Evolutionary conservation across 2,329 filamentous ascomycete species (phyloP), one percentile per base, ranked within the genome.

Genomic region (Colletotrichum somersetense): DNA sequence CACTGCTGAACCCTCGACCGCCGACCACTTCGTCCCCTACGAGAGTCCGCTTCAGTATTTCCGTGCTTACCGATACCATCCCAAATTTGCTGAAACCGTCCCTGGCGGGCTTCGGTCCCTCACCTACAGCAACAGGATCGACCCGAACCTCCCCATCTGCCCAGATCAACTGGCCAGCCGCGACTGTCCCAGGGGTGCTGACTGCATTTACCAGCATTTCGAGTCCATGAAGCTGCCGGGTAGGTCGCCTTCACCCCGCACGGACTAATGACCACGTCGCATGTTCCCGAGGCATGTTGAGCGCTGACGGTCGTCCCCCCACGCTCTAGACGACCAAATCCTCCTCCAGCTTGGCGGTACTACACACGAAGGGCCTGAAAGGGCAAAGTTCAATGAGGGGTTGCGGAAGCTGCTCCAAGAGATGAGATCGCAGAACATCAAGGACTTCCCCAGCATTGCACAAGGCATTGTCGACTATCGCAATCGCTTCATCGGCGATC

Each of bases 121-220:
- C 85, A 98, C 95, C 55, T 98, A 96, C 84, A 98, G 94, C 83
- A 93, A 97, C 82, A 92, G 91, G 76, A 97, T 99, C 82, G 91
- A 98, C 79, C 87, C 91, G 33, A 86, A 89, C 73, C 91, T 89
- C 76, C 88, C 89, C 73, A 79, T 98, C 61, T 99, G 96, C 81
- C 91, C 90, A 48, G 92, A 89, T 77, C 93, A 97, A 81, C 84
- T 93, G 74, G 86, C 87, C 59, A 91, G 91, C 64, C 90, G 90
- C 73, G 84, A 86, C 75, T 98, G 96, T 74, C 81, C 87, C 40
- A 91, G 92, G 76, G 93, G 95, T 78, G 80, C 84, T 71, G 85
- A 88, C 66, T 99, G 96, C 83, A 84, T 89, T 67, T 91, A 85
- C 75, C 89, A 98, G 85, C 96, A 99, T 83, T 95, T 97, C 80